Evolutionary conservation across 2,329 filamentous ascomycete genomes (phyloP), one percentile per base, ranked within the genome.

Genomic region (Cladosporium colombiae): DNA sequence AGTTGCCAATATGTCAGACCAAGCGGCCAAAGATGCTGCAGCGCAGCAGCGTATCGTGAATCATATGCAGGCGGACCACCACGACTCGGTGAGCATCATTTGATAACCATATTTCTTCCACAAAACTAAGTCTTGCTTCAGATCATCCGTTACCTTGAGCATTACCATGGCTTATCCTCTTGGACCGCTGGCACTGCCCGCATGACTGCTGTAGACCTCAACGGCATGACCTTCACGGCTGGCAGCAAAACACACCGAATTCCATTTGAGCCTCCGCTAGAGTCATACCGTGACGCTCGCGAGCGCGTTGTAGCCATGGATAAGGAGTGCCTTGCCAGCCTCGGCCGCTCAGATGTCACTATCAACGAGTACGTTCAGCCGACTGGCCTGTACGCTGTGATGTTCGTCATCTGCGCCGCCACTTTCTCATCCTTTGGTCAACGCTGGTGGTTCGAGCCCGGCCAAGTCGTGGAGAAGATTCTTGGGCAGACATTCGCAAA

Each of bases 51-150:
- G 88, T 66, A 89, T 92, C 77, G 86, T 94, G 74, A 83, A 83
- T 37, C 93, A 97, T 82, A 95, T 97, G 91, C 97, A 97, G 80
- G 81, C 82, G 52, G 90, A 94, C 78, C 94, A 97, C 80, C 81
- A 84, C 61, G 84, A 87, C 33, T 66, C 64, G 25, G 59, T 62
- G n/a, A 27, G 57, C 13, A 5, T 25, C 40, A 3, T 13, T 29
- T n/a, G 8, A n/a, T 57, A 16, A 33, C 8, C 2, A 3, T 13
- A 4, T 18, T 10, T 13, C 27, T 3, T n/a, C 25, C 10, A 29
- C 10, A 21, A 0, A 16, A 55, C 52, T 55, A 14, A 55, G 4
- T 5, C 11, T 21, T 21, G 6, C 31, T 46, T 4, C 63, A 83
- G 81, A 74, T 97, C 59, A 81, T 85, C 65, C 85, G 90, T 74